phyloP scores from a whole-genome alignment of 2,329 filamentous ascomycete genomes.

The Aplosporella prunicola region DNA sequence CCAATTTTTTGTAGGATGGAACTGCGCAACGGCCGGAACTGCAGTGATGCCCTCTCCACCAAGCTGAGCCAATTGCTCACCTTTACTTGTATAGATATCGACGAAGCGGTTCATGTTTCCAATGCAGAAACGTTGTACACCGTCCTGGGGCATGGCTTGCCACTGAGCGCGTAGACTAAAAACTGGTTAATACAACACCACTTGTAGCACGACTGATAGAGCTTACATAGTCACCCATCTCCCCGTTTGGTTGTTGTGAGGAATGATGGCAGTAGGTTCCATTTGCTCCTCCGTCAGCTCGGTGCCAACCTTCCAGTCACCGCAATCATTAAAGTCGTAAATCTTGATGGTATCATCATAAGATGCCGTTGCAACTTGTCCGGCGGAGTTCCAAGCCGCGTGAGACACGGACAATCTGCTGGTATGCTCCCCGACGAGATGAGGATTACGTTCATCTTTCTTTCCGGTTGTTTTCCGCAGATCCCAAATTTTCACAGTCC shows the following conservation, averaged over 20 bases:
- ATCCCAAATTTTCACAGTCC: conserved; percentile 89
- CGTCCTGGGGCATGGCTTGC: conserved; percentile 70
- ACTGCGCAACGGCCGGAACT: conserved; percentile 84
- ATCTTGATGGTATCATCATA: conserved; percentile 96
- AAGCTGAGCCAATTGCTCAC: conserved; percentile 79
- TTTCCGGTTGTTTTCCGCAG: conserved; percentile 65
- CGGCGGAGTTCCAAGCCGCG: conserved; percentile 77
- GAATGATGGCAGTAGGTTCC: conserved; percentile 57
- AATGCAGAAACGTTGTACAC: conserved; percentile 79
- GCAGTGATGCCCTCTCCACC: conserved; percentile 87
- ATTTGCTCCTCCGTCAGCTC: conserved; percentile 53
- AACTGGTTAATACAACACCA: not conserved
- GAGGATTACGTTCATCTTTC: conserved; percentile 51
- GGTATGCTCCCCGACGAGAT: conserved; percentile 69
- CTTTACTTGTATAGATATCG: conserved; percentile 74
- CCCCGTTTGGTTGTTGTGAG: conserved; percentile 93
- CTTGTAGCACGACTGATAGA: conserved; percentile 16
- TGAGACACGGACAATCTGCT: conserved; percentile 83
- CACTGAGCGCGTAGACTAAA: conserved; percentile 69
- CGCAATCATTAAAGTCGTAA: conserved; percentile 56
- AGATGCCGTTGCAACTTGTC: conserved; percentile 80
- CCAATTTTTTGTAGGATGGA: conserved; percentile 84
- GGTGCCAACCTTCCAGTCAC: conserved; percentile 44
- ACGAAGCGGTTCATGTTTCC: conserved; percentile 98
- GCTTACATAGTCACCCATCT: conserved; percentile 77